phyloP scores from a whole-genome alignment of 768 basidiomycete genomes.

The Crucibulum laeve region DNA sequence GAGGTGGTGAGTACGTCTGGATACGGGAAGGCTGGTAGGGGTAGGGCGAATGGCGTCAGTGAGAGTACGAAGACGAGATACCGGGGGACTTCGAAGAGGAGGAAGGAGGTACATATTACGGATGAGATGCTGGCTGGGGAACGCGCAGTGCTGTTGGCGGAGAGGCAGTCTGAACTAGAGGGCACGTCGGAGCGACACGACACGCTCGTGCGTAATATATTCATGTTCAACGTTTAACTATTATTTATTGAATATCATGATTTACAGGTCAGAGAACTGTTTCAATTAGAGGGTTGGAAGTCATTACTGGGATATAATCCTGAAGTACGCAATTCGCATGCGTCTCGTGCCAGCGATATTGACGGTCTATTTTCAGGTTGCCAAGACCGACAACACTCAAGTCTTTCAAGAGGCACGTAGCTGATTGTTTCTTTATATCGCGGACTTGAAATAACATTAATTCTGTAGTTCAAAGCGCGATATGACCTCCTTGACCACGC shows the following conservation, averaged over 20 bases:
- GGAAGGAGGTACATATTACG: slow-evolving; percentile 9
- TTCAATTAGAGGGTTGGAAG: slow-evolving; percentile 82
- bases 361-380: slow-evolving; percentile 37
- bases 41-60: slow-evolving; percentile 15
- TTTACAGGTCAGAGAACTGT: slow-evolving; percentile 74
- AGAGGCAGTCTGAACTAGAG: slow-evolving; percentile 58
- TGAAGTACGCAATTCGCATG: slow-evolving; percentile 34
- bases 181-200: slow-evolving; percentile 65
- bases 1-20: slow-evolving; percentile 5
- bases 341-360: neutral
- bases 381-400: slow-evolving; percentile 65
- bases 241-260: slow-evolving; percentile 2
- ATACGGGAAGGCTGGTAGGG: slow-evolving; percentile 6
- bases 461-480: slow-evolving; percentile 50
- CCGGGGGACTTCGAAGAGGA: neutral
- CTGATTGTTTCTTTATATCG: slow-evolving; percentile 6
- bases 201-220: slow-evolving; percentile 52
- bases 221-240: slow-evolving; percentile 4
- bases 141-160: slow-evolving; percentile 44
- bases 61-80: slow-evolving; percentile 5
- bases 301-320: slow-evolving; percentile 79
- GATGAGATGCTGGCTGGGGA: slow-evolving; percentile 26
- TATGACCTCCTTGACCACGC: slow-evolving; percentile 51
- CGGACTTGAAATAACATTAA: slow-evolving; percentile 4
- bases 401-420: slow-evolving; percentile 70